Evolutionary conservation across 2,329 filamentous ascomycete species (phyloP).

Genomic region (Botryotinia calthae): DNA sequence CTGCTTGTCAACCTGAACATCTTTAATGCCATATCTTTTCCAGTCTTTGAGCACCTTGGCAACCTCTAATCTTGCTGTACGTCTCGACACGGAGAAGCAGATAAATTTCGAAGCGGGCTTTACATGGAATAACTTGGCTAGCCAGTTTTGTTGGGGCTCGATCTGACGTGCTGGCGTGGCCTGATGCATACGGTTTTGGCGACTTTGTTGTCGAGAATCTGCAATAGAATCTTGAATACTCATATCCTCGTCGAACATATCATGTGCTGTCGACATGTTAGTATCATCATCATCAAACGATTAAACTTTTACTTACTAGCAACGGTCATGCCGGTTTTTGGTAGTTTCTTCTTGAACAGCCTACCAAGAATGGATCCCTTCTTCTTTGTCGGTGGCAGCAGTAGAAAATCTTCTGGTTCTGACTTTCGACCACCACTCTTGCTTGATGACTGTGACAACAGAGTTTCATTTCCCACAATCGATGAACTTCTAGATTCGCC

Average conservation of each 20-base stretch:
- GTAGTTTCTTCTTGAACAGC: slow-evolving; percentile 35
- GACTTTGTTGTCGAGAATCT: slow-evolving; percentile 29
- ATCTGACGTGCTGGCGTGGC: slow-evolving; percentile 45
- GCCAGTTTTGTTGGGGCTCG: slow-evolving; percentile 77
- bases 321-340: slow-evolving; percentile 34
- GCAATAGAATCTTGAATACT: slow-evolving; percentile 32
- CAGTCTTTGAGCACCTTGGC: slow-evolving; percentile 67
- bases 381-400: slow-evolving; percentile 29
- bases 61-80: slow-evolving; percentile 74
- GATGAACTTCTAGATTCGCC: slow-evolving; percentile 26
- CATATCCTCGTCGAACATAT: slow-evolving; percentile 33
- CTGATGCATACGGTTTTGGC: neutral
- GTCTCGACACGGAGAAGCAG: slow-evolving; percentile 70
- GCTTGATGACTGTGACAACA: slow-evolving; percentile 25
- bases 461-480: slow-evolving; percentile 18
- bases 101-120: slow-evolving; percentile 76
- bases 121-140: slow-evolving; percentile 83
- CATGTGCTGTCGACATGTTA: slow-evolving; percentile 25
- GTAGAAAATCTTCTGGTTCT: slow-evolving; percentile 17
- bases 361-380: slow-evolving; percentile 35
- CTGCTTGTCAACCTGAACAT: slow-evolving; percentile 75
- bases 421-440: slow-evolving; percentile 20
- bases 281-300: neutral
- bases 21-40: slow-evolving; percentile 64
- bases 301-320: slow-evolving; percentile 30